These are phyloP conservation scores for Chaetomiaceae sp. DNA, from an alignment of 2,329 filamentous ascomycete genomes.

Conservation along the genomic window DNA sequence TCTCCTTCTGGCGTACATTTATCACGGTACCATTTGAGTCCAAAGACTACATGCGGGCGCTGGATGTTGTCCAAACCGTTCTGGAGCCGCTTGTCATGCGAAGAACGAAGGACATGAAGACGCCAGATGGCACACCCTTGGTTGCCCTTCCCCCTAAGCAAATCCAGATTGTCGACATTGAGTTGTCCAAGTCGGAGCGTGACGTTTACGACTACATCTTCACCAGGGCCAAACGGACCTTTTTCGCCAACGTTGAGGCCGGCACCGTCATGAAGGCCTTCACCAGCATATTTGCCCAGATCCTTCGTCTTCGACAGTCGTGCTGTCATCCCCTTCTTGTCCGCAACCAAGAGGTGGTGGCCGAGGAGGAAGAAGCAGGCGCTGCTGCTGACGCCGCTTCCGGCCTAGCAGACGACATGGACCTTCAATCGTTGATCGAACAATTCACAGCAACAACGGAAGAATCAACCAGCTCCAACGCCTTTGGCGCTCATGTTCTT, in stretches of 20 bases:
- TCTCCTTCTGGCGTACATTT: constrained; percentile 98
- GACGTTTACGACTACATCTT: constrained; percentile 93
- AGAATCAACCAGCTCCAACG: constrained; percentile 57
- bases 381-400: constrained; percentile 72
- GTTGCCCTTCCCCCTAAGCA: constrained; percentile 77
- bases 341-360: constrained; percentile 75
- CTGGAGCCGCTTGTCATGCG: constrained; percentile 92
- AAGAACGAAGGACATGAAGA: constrained; percentile 97
- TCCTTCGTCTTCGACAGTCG: constrained; percentile 83
- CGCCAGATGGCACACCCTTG: constrained; percentile 68
- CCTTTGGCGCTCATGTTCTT: constrained; percentile 80
- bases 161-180: constrained; percentile 80
- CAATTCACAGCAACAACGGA: constrained; percentile 71
- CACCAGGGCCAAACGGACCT: constrained; percentile 73
- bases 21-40: constrained; percentile 97
- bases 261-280: constrained; percentile 94
- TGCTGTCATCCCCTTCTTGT: constrained; percentile 93
- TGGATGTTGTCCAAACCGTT: constrained; percentile 96
- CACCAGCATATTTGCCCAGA: constrained; percentile 95
- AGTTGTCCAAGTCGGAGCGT: constrained; percentile 77
- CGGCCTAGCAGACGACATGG: constrained; percentile 91
- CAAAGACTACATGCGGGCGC: constrained; percentile 84
- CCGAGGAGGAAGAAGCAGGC: constrained; percentile 81
- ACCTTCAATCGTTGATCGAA: constrained; percentile 78
- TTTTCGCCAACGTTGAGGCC: constrained; percentile 80